Evolutionary conservation across 2,329 filamentous ascomycete species (phyloP).

Genomic region (Scedosporium apiospermum): DNA sequence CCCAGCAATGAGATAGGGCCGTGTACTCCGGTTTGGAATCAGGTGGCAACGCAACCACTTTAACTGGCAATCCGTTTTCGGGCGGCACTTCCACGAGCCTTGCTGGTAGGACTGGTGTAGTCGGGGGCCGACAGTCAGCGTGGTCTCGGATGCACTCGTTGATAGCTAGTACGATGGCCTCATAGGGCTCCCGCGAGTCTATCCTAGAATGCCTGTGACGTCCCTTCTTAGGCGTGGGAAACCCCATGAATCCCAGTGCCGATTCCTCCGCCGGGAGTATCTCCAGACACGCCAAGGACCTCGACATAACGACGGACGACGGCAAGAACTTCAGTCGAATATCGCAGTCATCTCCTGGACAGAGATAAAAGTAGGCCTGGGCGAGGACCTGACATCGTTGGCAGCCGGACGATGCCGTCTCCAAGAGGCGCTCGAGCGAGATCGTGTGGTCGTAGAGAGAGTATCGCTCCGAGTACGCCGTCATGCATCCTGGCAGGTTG

Average conservation of each 20-base stretch:
- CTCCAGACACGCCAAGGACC: neutral
- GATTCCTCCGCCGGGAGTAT: neutral
- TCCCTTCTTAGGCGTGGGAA: neutral
- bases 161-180: neutral
- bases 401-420: neutral
- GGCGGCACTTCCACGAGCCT: neutral
- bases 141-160: neutral
- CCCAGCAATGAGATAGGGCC: neutral
- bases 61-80: neutral
- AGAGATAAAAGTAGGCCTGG: neutral
- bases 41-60: neutral
- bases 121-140: neutral
- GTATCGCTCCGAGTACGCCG: neutral
- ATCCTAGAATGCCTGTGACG: neutral
- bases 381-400: neutral
- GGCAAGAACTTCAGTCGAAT: neutral
- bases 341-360: neutral
- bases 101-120: neutral
- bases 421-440: neutral
- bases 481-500: neutral
- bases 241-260: neutral
- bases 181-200: neutral
- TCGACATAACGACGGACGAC: neutral
- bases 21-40: neutral
- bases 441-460: neutral